Conservation (phyloP, 345 rosid genomes). For the Odontarrhena argentea region DNA sequence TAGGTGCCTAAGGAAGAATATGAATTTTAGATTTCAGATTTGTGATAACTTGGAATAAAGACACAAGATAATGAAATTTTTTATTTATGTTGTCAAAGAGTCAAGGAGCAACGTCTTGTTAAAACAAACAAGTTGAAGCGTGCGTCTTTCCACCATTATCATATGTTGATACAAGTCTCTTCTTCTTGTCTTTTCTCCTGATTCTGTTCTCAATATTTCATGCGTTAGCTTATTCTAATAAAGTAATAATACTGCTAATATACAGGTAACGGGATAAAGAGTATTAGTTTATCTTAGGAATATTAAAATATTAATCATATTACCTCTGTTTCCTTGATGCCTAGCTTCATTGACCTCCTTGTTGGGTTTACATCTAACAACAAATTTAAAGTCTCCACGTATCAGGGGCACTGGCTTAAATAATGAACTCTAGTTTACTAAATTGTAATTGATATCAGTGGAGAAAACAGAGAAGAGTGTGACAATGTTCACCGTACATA, state of each 20-base stretch:
- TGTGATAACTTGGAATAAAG: constrained; percentile 25
- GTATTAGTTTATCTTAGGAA: not conserved
- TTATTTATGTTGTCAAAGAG: constrained; percentile 37
- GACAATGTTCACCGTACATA: constrained; percentile 41
- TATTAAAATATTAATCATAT: not conserved
- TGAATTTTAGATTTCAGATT: constrained; percentile 2
- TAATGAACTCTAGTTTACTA: not conserved
- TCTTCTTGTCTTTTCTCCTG: constrained; percentile 33
- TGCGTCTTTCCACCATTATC: constrained; percentile 55
- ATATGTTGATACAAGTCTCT: constrained; percentile 43
- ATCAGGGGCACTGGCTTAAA: constrained; percentile 22
- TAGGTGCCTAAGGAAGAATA: constrained; percentile 4
- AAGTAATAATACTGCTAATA: not conserved
- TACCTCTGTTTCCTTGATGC: constrained; percentile 39
- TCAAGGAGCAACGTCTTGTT: constrained; percentile 36
- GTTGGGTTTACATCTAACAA: constrained; percentile 40
- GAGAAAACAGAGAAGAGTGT: not conserved
- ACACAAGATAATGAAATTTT: constrained; percentile 9
- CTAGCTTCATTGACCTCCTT: constrained; percentile 36
- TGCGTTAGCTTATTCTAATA: constrained; percentile 9
- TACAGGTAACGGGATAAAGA: not conserved
- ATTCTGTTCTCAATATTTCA: constrained; percentile 25
- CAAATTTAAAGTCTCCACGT: constrained; percentile 17
- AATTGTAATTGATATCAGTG: constrained; percentile 1
- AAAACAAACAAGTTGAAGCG: constrained; percentile 49